A percentile compares a stretch with the other conserved stretches of the same genome.
These are phyloP conservation scores for Macrocybe sp. DNA, from an alignment of 1,284 basidiomycete genomes.

Conservation along the genomic window DNA sequence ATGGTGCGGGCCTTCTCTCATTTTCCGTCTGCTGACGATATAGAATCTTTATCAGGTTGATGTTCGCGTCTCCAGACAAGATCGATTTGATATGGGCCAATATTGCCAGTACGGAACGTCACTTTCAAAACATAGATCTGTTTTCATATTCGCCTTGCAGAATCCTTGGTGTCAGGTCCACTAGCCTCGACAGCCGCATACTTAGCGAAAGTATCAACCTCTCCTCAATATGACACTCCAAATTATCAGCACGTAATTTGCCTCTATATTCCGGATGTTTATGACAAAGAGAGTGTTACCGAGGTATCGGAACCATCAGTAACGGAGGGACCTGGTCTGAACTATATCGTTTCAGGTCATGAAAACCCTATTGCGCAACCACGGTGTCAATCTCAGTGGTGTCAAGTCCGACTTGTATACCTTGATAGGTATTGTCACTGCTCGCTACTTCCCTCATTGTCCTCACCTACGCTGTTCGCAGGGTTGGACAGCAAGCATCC, in stretches of 20 bases:
- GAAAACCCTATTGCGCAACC: slow-evolving; percentile 56
- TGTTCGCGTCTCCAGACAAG: slow-evolving; percentile 55
- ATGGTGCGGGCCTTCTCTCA: slow-evolving; percentile 39
- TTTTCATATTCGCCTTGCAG: slow-evolving; percentile 24
- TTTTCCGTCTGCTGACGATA: background rate
- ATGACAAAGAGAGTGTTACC: slow-evolving; percentile 52
- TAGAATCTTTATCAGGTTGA: slow-evolving; percentile 40
- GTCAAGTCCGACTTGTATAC: slow-evolving; percentile 72
- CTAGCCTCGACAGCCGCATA: slow-evolving; percentile 49
- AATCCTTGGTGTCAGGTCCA: slow-evolving; percentile 57
- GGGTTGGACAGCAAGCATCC: slow-evolving; percentile 72
- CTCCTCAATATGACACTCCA: slow-evolving; percentile 39
- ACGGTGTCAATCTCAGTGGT: slow-evolving; percentile 58
- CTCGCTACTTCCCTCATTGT: background rate
- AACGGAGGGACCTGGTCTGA: background rate
- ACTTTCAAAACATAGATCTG: slow-evolving; percentile 1
- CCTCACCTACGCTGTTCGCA: slow-evolving; percentile 17
- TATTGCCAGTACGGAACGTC: slow-evolving; percentile 42
- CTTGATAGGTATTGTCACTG: slow-evolving; percentile 37
- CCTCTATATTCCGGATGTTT: slow-evolving; percentile 67
- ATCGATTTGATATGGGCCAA: slow-evolving; percentile 57
- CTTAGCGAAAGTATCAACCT: slow-evolving; percentile 61
- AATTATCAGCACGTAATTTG: slow-evolving; percentile 62
- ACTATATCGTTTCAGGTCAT: slow-evolving; percentile 46
- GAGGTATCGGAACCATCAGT: slow-evolving; percentile 35